Conservation (phyloP, 805 yeast species). For the Ogataea sp. region DNA sequence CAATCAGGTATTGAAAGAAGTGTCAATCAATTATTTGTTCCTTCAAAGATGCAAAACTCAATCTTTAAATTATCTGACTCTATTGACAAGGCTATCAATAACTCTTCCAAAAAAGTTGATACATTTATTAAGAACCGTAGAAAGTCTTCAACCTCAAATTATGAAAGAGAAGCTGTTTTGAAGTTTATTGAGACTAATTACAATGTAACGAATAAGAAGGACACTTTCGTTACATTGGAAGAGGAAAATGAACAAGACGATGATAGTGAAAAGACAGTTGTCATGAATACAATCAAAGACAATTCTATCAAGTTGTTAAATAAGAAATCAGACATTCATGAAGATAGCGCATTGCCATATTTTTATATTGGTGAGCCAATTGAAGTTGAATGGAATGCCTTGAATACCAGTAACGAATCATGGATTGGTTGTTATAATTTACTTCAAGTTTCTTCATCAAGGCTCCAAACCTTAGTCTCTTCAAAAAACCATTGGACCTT, state of each 20-base stretch:
- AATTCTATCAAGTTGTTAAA: conserved; percentile 4
- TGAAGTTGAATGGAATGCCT: conserved; percentile 45
- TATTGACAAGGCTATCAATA: conserved; percentile 29
- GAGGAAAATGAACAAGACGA: conserved; percentile 21
- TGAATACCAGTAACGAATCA: conserved; percentile 31
- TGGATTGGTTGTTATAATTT: conserved; percentile 76
- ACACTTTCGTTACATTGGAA: conserved; percentile 16
- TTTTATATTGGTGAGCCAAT: conserved; percentile 43
- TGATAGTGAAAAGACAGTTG: not conserved
- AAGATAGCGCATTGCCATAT: conserved; percentile 19
- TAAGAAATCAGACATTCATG: conserved; percentile 6
- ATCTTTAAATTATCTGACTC: conserved; percentile 21
- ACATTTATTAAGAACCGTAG: conserved; percentile 28
- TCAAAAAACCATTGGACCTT: conserved; percentile 64
- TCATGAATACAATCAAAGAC: not conserved
- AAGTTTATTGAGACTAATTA: conserved; percentile 1
- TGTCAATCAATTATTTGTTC: conserved; percentile 16
- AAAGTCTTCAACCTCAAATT: not conserved
- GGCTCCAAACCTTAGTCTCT: conserved; percentile 48
- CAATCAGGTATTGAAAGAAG: conserved; percentile 36
- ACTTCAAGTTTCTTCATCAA: conserved; percentile 47
- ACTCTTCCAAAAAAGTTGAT: conserved; percentile 36
- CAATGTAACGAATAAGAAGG: not conserved
- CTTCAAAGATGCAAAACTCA: conserved; percentile 9
- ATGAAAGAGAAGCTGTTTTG: not conserved